Conservation (phyloP, 768 basidiomycete genomes). For the Tulasnella sp. region DNA sequence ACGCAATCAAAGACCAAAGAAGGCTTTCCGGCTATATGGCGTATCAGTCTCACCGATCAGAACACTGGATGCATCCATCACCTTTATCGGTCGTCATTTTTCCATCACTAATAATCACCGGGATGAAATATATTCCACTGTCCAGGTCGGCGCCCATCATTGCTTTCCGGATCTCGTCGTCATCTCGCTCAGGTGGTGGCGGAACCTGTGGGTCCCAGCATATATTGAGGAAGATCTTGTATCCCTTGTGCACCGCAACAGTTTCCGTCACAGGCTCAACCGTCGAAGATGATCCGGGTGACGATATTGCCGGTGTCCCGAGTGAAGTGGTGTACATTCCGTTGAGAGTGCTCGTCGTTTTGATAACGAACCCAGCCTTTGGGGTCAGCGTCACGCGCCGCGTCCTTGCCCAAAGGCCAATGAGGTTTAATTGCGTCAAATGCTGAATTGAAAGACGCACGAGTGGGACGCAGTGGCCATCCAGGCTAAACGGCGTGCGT, state of each 20-base stretch:
- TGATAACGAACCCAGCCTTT: constrained; percentile 12
- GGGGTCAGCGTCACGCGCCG: constrained; percentile 11
- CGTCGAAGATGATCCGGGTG: not conserved
- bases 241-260: constrained; percentile 4
- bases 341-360: constrained; percentile 1
- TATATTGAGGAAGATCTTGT: constrained; percentile 15
- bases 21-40: constrained; percentile 47
- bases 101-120: constrained; percentile 16
- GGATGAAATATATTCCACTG: constrained; percentile 11
- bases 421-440: not conserved
- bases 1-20: constrained; percentile 66
- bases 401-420: not conserved
- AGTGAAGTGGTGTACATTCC: constrained; percentile 8
- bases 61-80: not conserved
- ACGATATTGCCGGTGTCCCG: not conserved
- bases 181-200: constrained; percentile 12
- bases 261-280: not conserved
- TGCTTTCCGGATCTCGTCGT: constrained; percentile 16
- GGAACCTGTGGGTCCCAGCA: constrained; percentile 10
- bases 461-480: not conserved
- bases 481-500: not conserved
- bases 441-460: not conserved
- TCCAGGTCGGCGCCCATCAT: constrained; percentile 16
- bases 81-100: constrained; percentile 11
- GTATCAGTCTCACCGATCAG: not conserved